Evolutionary conservation across 768 basidiomycete species (phyloP), one percentile per base, ranked within the genome.

Genomic region (Pleurotus tuoliensis): DNA sequence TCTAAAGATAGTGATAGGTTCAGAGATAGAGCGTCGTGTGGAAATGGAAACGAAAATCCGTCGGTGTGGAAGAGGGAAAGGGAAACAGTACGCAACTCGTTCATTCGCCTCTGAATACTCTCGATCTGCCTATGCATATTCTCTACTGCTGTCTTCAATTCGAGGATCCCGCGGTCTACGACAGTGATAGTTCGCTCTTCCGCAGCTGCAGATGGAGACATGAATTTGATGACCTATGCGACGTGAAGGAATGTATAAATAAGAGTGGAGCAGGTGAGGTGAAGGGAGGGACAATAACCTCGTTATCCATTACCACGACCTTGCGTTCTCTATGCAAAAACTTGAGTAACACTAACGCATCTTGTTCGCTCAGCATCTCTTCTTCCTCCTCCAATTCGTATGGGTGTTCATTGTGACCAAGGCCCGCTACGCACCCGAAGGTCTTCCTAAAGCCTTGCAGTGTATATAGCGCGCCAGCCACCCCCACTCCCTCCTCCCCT

Each of bases 161-260:
- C 88, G 4, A 98, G 71, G 13, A 95, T 83, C 8, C 95, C 91
- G 41, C 71, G 76, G 64, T 98, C 95, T 3, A 94, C 82, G n/a
- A 83, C 78, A 15, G 87, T 88, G 47, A 98, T 82, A 52, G 71
- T 75, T 15, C 68, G 69, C n/a, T 69, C 73, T 39, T 70, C 73
- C 1, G 58, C 55, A 0, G 73, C 59, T 4, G 68, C 66, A 11
- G 69, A 69, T 6, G 70, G 62, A 16, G 78, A 74, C 1, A 88
- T 64, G 61, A 97, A 90, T 69, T 97, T 96, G 66, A 96, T 83
- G n/a, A 88, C 76, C 92, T 94, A 25, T 2, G 8, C 3, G 30
- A 34, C 30, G 11, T 3, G 11, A 34, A 34, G 30, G 30, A 37
- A 5, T 18, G n/a, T 46, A 41, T 45, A 15, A 22, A n/a, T 7